These are phyloP conservation scores for Solanum hybrid DNA, from an alignment of 305 asterid species.

Conservation along the genomic window DNA sequence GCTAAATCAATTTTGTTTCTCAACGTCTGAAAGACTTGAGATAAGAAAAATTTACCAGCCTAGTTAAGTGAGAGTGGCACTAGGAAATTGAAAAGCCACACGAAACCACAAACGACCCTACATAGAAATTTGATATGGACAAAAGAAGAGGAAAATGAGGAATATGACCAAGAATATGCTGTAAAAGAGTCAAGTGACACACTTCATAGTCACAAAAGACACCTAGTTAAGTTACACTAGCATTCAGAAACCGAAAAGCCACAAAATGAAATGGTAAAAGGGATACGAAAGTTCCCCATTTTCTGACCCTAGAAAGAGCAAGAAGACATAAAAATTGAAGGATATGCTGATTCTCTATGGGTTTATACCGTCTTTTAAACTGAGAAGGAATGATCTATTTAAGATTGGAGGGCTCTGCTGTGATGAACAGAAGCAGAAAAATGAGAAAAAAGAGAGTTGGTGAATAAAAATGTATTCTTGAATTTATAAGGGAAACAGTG, in stretches of 20 bases:
- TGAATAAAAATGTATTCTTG: not conserved
- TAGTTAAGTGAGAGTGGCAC: not conserved
- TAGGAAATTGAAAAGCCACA: not conserved
- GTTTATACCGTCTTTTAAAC: slow-evolving; percentile 16
- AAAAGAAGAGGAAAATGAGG: not conserved
- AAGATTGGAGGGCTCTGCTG: not conserved
- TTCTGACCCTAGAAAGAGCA: not conserved
- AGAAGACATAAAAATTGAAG: not conserved
- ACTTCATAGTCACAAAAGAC: not conserved
- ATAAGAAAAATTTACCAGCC: not conserved
- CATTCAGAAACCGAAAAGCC: not conserved
- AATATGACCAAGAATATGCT: not conserved
- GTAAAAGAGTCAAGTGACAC: not conserved
- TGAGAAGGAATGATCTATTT: not conserved
- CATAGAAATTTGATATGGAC: not conserved
- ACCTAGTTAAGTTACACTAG: not conserved
- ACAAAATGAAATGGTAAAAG: not conserved
- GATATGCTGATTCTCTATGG: slow-evolving; percentile 27
- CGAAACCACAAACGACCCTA: not conserved
- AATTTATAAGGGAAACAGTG: slow-evolving; percentile 27
- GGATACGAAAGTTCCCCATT: not conserved
- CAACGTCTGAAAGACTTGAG: not conserved
- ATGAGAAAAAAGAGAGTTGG: not conserved
- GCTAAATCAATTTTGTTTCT: not conserved
- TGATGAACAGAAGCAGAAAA: not conserved